A percentile compares a stretch with the other conserved stretches of the same genome.
Conservation (phyloP, 371 early-diverging fungal species). For the Massospora cicadina region DNA sequence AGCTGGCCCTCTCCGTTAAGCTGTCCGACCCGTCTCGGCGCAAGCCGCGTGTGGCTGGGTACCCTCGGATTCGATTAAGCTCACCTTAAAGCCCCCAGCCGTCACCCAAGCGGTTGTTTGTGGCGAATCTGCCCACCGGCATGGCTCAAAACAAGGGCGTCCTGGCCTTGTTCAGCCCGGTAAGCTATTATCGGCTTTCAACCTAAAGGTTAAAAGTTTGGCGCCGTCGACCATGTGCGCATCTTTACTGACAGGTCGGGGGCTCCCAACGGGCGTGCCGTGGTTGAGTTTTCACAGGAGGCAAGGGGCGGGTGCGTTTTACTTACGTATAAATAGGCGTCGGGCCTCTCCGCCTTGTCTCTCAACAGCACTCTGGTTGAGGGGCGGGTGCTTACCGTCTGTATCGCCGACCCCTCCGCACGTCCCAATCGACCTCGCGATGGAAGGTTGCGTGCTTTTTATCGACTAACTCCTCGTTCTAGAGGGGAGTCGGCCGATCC, state of each 20-base stretch:
- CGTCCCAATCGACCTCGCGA: neutral
- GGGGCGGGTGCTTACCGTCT: neutral
- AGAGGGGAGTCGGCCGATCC: too few species aligned
- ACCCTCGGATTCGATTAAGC: too few species aligned
- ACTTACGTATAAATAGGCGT: neutral
- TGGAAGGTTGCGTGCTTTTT: neutral
- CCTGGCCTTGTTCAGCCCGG: neutral
- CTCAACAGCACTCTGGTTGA: neutral
- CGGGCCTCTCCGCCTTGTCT: neutral
- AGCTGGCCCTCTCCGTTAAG: neutral
- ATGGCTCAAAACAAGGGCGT: neutral
- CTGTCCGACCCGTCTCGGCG: neutral
- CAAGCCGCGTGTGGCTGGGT: neutral
- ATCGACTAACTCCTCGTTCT: too few species aligned
- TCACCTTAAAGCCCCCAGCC: neutral
- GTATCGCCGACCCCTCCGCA: neutral
- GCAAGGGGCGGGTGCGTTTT: neutral
- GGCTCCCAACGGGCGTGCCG: neutral
- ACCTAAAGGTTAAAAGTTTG: neutral
- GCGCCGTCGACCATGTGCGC: neutral
- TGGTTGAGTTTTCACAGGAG: conserved; percentile 4
- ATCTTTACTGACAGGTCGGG: neutral
- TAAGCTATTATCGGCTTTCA: neutral
- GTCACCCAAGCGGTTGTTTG: neutral
- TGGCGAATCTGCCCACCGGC: neutral